Evolutionary conservation across 805 yeast genomes (phyloP), one percentile per base, ranked within the genome.

Genomic region (Suhomyces emberorum): DNA sequence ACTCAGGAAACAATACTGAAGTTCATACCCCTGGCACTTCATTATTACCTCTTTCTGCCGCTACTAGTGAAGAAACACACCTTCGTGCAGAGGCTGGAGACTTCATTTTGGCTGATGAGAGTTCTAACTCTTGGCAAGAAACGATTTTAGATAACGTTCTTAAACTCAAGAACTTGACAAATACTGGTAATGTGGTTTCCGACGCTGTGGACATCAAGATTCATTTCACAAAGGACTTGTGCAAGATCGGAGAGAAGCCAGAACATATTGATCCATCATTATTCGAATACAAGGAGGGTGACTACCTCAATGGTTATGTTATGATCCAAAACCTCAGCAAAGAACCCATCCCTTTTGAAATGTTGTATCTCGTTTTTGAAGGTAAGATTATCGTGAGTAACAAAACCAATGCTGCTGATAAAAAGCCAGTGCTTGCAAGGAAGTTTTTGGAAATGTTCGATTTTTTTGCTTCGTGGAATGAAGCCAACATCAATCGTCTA

Each of bases 201-300:
- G 49, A 51, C 10, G 48, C 56, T 3, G 43, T 65, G 4, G 46
- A 57, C 12, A 52, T 65, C 11, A 37, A 51, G 3, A 44, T 63
- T 15, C 47, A 46, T 23, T 65, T 64, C 44, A 67, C 70, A 3
- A 57, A 59, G 31, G 61, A 62, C 9, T 55, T 64, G 12, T 59
- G 69, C 16, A 46, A 53, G 28, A 18, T 43, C 2, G 63, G 63
- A 4, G 43, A 48, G 34, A 36, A 25, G 1, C 66, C 65, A 4
- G 54, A 46, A 21, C 40, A 46, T 17, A 55, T 65, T 4, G 61
- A 64, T 35, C 57, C 61, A 6, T 54, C 57, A 38, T 38, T 51
- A 16, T 54, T 45, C 43, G 85, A 79, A 52, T 83, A 74, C 50
- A 75, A 75, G 14, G 79, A 81, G 9, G 87, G 87, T n/a, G 88